phyloP scores from a whole-genome alignment of 208 protist genomes.

The Leishmania turanica region DNA sequence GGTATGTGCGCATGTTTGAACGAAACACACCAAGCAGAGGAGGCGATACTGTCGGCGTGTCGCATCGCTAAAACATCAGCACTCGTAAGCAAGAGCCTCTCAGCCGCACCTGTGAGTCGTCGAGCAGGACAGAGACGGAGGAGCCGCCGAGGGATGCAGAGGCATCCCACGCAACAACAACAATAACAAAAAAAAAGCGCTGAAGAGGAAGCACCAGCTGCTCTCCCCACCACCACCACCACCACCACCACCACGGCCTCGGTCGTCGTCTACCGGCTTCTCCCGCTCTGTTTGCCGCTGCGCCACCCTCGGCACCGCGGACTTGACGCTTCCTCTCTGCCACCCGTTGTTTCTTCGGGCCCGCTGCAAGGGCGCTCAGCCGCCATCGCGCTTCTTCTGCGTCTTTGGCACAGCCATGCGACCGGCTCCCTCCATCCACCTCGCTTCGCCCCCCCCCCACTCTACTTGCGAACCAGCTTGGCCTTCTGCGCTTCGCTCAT shows the following conservation, averaged over 20 bases:
- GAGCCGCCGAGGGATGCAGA: background rate
- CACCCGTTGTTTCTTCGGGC: background rate
- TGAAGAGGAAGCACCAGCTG: background rate
- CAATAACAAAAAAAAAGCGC: background rate
- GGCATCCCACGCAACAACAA: background rate
- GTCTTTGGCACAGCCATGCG: background rate
- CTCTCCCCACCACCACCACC: background rate
- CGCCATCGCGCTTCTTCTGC: background rate
- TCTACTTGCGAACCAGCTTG: constrained; percentile 46
- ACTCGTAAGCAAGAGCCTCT: background rate
- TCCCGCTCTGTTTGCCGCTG: background rate
- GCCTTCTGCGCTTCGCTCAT: constrained; percentile 68
- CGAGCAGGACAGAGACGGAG: background rate
- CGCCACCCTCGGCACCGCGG: background rate
- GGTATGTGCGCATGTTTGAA: background rate
- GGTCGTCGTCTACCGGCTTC: background rate
- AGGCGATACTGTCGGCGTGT: background rate
- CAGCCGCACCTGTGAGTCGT: background rate
- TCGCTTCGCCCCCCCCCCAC: background rate
- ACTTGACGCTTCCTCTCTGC: background rate
- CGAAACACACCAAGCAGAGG: background rate
- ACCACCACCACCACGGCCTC: too few species aligned
- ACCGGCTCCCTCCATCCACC: too few species aligned
- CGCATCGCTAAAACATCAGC: background rate
- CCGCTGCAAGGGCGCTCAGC: background rate